Evolutionary conservation across 306 rosid species (phyloP), one percentile per base, ranked within the genome.

Genomic region (apple (Malus domestica)): DNA sequence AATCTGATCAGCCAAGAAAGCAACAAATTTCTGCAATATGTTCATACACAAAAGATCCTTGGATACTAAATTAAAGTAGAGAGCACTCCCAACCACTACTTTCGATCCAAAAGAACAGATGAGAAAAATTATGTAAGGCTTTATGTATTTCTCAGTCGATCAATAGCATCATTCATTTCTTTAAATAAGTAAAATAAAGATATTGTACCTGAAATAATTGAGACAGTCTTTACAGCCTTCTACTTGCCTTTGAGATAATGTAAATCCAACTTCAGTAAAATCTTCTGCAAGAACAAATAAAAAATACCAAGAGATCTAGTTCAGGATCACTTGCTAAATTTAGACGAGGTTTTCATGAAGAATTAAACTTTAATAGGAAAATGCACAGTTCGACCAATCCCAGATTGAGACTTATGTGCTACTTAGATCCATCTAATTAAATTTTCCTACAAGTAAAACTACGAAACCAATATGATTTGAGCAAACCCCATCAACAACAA

Each of bases 161-260:
- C 9, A 60, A 62, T 14, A 79, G 61, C 42, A 27, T 58, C n/a
- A 35, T 33, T 70, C 19, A 40, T 25, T 75, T 68, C 35, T 44
- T 15, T 18, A 72, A 44, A 18, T 30, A 32, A 51, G 10, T 1
- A 82, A 71, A 70, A 19, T n/a, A 60, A 78, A 72, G 68, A 55
- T 58, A 19, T 49, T 40, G 71, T 78, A 92, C 99, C 97, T 80
- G 89, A 72, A 83, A 95, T 93, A 70, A 91, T 64, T 46, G 97
- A 89, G 64, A 90, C 96, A 3, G 91, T 87, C 86, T 88, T 95
- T 79, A 95, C 45, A 59, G 99, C 99, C 86, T 89, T 95, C 86
- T 92, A 91, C 81, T 95, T 92, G 75, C 89, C 95, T 75, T 73
- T 95, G 86, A 79, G 93, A 82, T 90, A 93, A 29, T 84, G 85